Percentiles rank a stretch among this genome's conserved stretches.
phyloP scores from a whole-genome alignment of 768 basidiomycete genomes.

The Asterophora parasitica region DNA sequence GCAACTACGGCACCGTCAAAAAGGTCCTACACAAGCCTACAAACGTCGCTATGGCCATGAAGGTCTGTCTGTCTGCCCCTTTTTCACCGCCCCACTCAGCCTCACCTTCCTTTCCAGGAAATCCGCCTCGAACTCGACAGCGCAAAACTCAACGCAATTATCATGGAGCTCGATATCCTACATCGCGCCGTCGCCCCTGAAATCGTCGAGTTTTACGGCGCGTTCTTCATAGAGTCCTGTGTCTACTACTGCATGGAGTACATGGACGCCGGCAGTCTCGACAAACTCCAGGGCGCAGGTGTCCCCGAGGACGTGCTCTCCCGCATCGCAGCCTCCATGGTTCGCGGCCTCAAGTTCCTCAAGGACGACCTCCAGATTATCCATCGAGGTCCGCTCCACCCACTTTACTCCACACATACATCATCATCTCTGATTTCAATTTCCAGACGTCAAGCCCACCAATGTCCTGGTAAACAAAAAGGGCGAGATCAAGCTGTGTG shows the following conservation, averaged over 20 bases:
- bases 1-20: slow-evolving; percentile 97
- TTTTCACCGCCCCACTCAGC: slow-evolving; percentile 1
- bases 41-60: slow-evolving; percentile 98
- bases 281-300: slow-evolving; percentile 63
- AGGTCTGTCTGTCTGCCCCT: slow-evolving; percentile 50
- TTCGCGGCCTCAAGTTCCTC: slow-evolving; percentile 87
- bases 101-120: slow-evolving; percentile 54
- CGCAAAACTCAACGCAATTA: slow-evolving; percentile 89
- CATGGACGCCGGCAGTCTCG: slow-evolving; percentile 98
- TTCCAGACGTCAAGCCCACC: slow-evolving; percentile 84
- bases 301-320: slow-evolving; percentile 79
- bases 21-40: slow-evolving; percentile 92
- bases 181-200: slow-evolving; percentile 88
- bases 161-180: slow-evolving; percentile 98
- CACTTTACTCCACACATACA: background rate
- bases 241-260: slow-evolving; percentile 99
- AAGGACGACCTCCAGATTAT: slow-evolving; percentile 90
- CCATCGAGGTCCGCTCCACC: slow-evolving; percentile 39
- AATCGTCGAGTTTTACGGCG: slow-evolving; percentile 98
- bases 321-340: slow-evolving; percentile 77
- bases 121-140: slow-evolving; percentile 95
- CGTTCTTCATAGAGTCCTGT: slow-evolving; percentile 99
- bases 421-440: background rate
- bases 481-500: slow-evolving; percentile 91
- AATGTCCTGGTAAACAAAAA: slow-evolving; percentile 87